Base-by-base conservation (phyloP, 768 basidiomycete species). In the Russula earlei region DNA sequence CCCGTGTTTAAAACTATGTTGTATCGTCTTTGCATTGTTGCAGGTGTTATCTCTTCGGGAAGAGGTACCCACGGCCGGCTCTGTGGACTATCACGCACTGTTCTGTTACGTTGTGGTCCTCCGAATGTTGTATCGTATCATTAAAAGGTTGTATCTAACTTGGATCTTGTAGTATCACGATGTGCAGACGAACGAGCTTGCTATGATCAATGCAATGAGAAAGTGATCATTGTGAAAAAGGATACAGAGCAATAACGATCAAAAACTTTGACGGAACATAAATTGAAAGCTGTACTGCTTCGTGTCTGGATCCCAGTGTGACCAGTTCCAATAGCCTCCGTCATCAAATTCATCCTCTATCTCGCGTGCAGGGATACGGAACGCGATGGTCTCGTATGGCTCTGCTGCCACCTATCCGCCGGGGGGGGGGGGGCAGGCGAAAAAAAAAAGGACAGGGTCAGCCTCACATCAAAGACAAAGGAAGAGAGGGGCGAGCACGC, bases 401-500 rank as follows among this genome's bases (percentile, higher is more conserved):
- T 98, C 96, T n/a, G 96, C 93, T 17, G 95, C 96, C 58, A 98
- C 91, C 95, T 97, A 37, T n/a, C n/a, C n/a, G n/a, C n/a, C n/a
- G n/a, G n/a, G n/a, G n/a, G n/a, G n/a, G n/a, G n/a, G n/a, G n/a
- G n/a, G n/a, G n/a, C n/a, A n/a, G n/a, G n/a, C 24, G 10, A 12
- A 27, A 15, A 37, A 48, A 31, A 29, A n/a, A 43, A n/a, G 0
- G 5, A n/a, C n/a, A n/a, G 19, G 0, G 38, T 60, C 5, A 59
- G 48, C n/a, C 55, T 71, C 69, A 31, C 40, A 52, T 4, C 50
- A 44, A 14, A 12, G 55, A 25, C 37, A 20, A 12, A 14, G 20
- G 24, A 12, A 31, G 40, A 43, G 31, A 11, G 9, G 1, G 25
- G 4, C 9, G 19, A n/a, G 15, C 10, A 81, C 93, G 65, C 65